Evolutionary conservation across 306 rosid genomes (phyloP).

Genomic region (Inga laurina): DNA sequence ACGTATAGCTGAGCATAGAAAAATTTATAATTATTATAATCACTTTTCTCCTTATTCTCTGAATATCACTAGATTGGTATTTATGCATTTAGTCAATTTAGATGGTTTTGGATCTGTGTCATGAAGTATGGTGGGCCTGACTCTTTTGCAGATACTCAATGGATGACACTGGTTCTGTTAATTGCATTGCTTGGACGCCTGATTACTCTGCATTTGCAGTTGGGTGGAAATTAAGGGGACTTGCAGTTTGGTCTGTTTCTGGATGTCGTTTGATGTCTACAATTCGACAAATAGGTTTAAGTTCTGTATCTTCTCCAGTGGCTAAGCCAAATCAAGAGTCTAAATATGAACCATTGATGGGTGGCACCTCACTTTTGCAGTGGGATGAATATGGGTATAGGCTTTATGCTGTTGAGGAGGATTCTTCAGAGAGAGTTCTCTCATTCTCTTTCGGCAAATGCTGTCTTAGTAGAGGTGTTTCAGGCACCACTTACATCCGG

Average conservation of each 20-base stretch:
- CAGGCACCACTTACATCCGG: conserved; percentile 81
- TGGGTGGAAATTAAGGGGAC: conserved; percentile 97
- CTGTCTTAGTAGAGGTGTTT: conserved; percentile 97
- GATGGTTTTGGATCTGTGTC: conserved; percentile 25
- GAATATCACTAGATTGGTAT: conserved; percentile 16
- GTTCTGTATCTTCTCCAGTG: conserved; percentile 85
- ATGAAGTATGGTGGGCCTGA: conserved; percentile 20
- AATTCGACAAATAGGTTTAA: conserved; percentile 86
- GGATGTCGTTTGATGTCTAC: conserved; percentile 99
- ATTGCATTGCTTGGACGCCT: conserved; percentile 97
- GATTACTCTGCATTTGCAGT: conserved; percentile 98
- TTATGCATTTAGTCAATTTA: conserved; percentile 11
- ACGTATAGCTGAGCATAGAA: conserved; percentile 6
- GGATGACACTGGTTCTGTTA: conserved; percentile 94
- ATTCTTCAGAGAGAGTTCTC: conserved; percentile 75
- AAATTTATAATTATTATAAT: conserved; percentile 5
- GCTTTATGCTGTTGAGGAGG: conserved; percentile 83
- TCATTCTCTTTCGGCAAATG: conserved; percentile 96
- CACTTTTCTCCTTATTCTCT: conserved; percentile 14
- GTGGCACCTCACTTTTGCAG: conserved; percentile 89
- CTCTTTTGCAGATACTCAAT: conserved; percentile 76
- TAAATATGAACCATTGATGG: conserved; percentile 86
- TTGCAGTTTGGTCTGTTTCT: conserved; percentile 95
- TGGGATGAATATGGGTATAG: conserved; percentile 96
- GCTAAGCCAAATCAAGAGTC: conserved; percentile 77